Evolutionary conservation across 345 rosid species (phyloP), one percentile per base, ranked within the genome.

Genomic region (Trapa bicornis): DNA sequence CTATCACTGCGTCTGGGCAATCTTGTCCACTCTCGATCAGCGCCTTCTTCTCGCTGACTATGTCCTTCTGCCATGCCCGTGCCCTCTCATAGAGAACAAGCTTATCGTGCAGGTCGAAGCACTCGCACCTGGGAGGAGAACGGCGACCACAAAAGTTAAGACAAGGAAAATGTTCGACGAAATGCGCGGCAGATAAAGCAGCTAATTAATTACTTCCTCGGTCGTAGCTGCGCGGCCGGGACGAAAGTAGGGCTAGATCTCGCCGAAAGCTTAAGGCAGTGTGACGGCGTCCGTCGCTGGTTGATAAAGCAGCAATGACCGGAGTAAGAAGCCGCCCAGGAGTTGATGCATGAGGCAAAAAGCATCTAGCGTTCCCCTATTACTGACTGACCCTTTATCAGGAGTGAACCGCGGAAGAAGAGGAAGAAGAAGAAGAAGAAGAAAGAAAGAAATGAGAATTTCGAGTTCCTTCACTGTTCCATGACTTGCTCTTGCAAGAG

Each of bases 11-110:
- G 70, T 86, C 89, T 5, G 90, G 78, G 76, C 93, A 92, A 37
- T 81, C 87, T 67, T 77, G 79, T 52, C 78, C 73, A n/a, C 58
- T 77, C 47, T 89, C 75, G 47, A 85, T 65, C 83, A 84, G 67
- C n/a, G 71, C 70, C 60, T 75, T 84, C 78, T 92, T 92, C 73
- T 80, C 80, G 65, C 72, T 67, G 47, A 86, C 88, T 15, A 89
- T 75, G 53, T 48, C 63, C 68, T 85, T 79, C 65, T 86, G 96
- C 96, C 93, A 89, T 60, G 82, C 78, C 98, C 91, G 85, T 36
- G 96, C 96, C 60, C 81, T 77, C 14, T 67, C 73, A 73, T 86
- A 89, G 0, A 93, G 88, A n/a, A 92, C 80, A 36, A 86, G 73
- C 67, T 80, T 81, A 42, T 80, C 77, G 67, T 82, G 74, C 68